These are phyloP conservation scores for Cavenderia fasciculata DNA, from an alignment of 78 protist species.

Conservation along the genomic window DNA sequence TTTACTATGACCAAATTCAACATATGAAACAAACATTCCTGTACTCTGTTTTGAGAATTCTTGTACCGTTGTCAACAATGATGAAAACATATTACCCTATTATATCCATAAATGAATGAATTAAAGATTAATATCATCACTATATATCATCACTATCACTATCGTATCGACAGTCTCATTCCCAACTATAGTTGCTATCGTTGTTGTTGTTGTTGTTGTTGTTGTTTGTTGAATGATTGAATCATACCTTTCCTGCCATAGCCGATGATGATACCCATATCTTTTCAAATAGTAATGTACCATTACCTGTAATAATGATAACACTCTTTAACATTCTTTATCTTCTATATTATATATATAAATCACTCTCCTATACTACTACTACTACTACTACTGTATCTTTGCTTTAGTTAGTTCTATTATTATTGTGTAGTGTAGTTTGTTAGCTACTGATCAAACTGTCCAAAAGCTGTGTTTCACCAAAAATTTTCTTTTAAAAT, in stretches of 20 bases:
- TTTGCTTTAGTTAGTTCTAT: no score
- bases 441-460: no score
- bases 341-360: no score
- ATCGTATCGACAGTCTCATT: no score
- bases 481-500: no score
- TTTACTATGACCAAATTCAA: slow-evolving; percentile 67
- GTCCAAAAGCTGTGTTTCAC: no score
- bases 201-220: neutral
- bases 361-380: no score
- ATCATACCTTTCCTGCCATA: slow-evolving; percentile 50
- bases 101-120: neutral
- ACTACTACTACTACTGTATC: no score
- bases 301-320: slow-evolving; percentile 73
- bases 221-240: neutral
- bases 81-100: slow-evolving; percentile 63
- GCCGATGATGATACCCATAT: slow-evolving; percentile 63
- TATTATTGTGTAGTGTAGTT: no score
- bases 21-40: slow-evolving; percentile 75
- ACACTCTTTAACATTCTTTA: slow-evolving; percentile 53
- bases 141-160: no score
- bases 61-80: slow-evolving; percentile 69
- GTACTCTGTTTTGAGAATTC: slow-evolving; percentile 73
- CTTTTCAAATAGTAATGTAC: slow-evolving; percentile 64
- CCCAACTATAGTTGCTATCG: no score
- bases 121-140: no score